Evolutionary conservation across 2,329 filamentous ascomycete genomes (phyloP).

Genomic region (Fusarium siculi): DNA sequence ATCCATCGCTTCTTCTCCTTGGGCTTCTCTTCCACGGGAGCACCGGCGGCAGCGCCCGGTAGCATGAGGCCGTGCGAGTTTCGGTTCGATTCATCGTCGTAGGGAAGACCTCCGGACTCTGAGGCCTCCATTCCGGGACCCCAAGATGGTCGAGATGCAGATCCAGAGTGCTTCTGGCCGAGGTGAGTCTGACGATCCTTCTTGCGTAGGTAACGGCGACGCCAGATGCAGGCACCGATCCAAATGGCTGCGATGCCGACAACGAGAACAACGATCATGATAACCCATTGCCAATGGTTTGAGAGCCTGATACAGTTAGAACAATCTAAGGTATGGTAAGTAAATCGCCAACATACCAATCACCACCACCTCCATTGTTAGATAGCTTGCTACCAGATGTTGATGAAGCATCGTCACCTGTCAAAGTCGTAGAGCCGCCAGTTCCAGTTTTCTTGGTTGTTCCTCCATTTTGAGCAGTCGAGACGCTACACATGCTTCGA

Average conservation of each 20-base stretch:
- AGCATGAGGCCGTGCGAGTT: constrained; percentile 42
- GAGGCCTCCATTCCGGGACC: constrained; percentile 46
- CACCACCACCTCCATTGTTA: constrained; percentile 48
- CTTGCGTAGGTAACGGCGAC: constrained; percentile 77
- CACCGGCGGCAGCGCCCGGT: constrained; percentile 25
- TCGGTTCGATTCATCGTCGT: constrained; percentile 44
- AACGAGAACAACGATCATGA: constrained; percentile 81
- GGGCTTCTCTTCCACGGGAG: constrained; percentile 40
- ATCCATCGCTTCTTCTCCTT: constrained; percentile 61
- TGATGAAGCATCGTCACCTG: constrained; percentile 12
- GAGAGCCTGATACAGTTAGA: constrained; percentile 64
- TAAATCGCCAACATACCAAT: constrained; percentile 56
- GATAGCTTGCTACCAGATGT: constrained; percentile 11
- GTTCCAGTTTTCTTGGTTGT: constrained; percentile 15
- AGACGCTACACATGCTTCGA: constrained; percentile 69
- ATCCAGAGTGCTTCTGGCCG: constrained; percentile 53
- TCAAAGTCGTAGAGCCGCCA: constrained; percentile 23
- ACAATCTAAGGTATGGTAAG: not conserved
- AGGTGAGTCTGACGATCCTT: constrained; percentile 63
- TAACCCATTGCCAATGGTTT: constrained; percentile 81
- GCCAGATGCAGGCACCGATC: constrained; percentile 75
- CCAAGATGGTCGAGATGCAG: constrained; percentile 51
- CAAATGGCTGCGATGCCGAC: constrained; percentile 75
- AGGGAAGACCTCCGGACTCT: constrained; percentile 42
- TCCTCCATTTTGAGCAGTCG: constrained; percentile 30